Percentiles rank a stretch among this genome's conserved stretches.
phyloP scores from a whole-genome alignment of 805 yeast species.

The Wickerhamomyces kurtzmanii region DNA sequence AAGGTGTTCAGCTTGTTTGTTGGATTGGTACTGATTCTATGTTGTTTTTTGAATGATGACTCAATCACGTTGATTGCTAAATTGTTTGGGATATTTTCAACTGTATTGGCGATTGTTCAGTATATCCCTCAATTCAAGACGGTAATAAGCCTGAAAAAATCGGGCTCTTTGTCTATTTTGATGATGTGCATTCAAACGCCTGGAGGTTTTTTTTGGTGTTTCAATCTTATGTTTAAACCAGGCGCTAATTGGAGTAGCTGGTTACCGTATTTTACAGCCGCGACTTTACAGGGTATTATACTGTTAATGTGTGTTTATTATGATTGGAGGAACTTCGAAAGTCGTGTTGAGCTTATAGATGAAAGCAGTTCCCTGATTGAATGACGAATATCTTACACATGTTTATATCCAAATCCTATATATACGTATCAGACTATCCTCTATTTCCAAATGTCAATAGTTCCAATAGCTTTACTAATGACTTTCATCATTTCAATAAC shows the following conservation, averaged over 20 bases:
- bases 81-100: conserved; percentile 54
- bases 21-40: conserved; percentile 23
- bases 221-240: conserved; percentile 58
- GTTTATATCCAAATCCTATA: no score
- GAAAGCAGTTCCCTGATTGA: no score
- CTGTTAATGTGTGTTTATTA: conserved; percentile 54
- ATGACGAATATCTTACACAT: no score
- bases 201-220: conserved; percentile 77
- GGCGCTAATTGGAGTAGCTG: conserved; percentile 84
- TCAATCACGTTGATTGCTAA: conserved; percentile 36
- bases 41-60: conserved; percentile 9
- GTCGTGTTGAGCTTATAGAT: no score
- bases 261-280: conserved; percentile 72
- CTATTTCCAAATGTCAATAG: conserved; percentile 14
- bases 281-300: conserved; percentile 52
- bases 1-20: conserved; percentile 22
- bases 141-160: conserved; percentile 58
- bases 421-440: no score
- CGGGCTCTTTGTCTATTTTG: conserved; percentile 70
- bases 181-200: conserved; percentile 88
- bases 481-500: conserved; percentile 36
- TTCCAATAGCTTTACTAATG: conserved; percentile 19
- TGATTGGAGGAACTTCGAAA: conserved; percentile 11
- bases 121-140: conserved; percentile 74
- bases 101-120: conserved; percentile 56